Conservation (phyloP, 805 yeast genomes). For the Schwanniomyces pseudopolymorphus region DNA sequence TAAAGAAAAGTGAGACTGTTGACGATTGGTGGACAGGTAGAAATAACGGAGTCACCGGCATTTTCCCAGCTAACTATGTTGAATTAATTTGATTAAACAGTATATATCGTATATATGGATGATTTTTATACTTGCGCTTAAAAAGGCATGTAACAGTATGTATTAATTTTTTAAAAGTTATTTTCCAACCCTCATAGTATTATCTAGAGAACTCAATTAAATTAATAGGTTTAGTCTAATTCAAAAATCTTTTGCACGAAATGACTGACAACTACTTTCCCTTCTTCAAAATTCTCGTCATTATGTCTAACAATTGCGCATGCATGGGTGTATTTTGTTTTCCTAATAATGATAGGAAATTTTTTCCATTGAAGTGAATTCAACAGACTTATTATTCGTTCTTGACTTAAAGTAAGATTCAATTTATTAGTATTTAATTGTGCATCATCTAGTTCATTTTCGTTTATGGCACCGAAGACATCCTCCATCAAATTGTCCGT, state of each 20-base stretch:
- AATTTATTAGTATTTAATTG: constrained; percentile 16
- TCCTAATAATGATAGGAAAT: constrained; percentile 65
- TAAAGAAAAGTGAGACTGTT: constrained; percentile 80
- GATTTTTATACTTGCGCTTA: neutral
- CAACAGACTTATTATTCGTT: constrained; percentile 52
- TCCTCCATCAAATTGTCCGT: constrained; percentile 67
- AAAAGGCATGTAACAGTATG: neutral
- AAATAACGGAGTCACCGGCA: constrained; percentile 79
- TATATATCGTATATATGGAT: neutral
- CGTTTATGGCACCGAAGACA: constrained; percentile 56
- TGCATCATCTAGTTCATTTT: constrained; percentile 9
- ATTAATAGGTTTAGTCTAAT: neutral
- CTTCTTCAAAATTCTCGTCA: constrained; percentile 58
- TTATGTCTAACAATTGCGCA: constrained; percentile 72
- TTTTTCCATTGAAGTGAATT: constrained; percentile 67
- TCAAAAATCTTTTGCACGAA: constrained; percentile 47
- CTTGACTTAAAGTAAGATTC: constrained; percentile 44
- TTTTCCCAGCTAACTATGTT: constrained; percentile 96
- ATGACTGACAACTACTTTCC: constrained; percentile 64
- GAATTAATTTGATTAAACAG: constrained; percentile 56
- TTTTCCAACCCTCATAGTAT: no score
- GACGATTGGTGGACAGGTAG: constrained; percentile 99
- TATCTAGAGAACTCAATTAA: no score
- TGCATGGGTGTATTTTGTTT: constrained; percentile 72
- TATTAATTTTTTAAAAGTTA: neutral